Evolutionary conservation across 176 grass and related monocot genomes (phyloP), one percentile per base, ranked within the genome.

Genomic region (Panicum miliaceum): DNA sequence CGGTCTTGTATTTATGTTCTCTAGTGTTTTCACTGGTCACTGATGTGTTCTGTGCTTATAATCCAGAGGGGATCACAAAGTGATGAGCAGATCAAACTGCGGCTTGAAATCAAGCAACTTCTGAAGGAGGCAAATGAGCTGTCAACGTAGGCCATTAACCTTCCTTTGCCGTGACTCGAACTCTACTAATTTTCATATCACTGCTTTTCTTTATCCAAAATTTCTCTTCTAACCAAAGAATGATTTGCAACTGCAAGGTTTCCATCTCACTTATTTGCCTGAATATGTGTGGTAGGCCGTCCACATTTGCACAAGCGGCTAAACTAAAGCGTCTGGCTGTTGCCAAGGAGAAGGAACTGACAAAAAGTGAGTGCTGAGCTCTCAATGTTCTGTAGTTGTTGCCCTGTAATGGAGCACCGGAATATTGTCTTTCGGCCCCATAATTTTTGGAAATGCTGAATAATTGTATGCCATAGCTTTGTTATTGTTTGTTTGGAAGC

Each of bases 241-340:
- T 65, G 42, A 40, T 75, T 38, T 36, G 8, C 12, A 19, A 50
- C n/a, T 1, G 14, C 29, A 26, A 64, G 36, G 2, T 64, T 72
- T 41, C 48, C 68, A 38, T 18, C 22, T 64, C 70, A 37, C 20
- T 64, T 75, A 2, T 79, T 74, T 58, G 32, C 32, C 2, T 85
- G 61, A 36, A 84, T 52, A 26, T 76, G 47, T 79, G 16, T 25
- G 78, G 81, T 81, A 98, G 96, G 73, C 96, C 96, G 34, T 94
- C 96, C 35, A 98, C 93, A 46, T 98, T 98, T 95, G 96, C 96
- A 60, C 96, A 98, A 74, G 88, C 93, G 3, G 96, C 96, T 62
- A 98, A 93, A 66, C 93, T 95, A 68, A 98, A 86, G 82, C 85
- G 93, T 64, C 63, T 90, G 71, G 93, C 91, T 90, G 89, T 27